These are phyloP conservation scores for Phyllosticta citriasiana DNA, from an alignment of 2,329 filamentous ascomycete genomes.

Conservation along the genomic window DNA sequence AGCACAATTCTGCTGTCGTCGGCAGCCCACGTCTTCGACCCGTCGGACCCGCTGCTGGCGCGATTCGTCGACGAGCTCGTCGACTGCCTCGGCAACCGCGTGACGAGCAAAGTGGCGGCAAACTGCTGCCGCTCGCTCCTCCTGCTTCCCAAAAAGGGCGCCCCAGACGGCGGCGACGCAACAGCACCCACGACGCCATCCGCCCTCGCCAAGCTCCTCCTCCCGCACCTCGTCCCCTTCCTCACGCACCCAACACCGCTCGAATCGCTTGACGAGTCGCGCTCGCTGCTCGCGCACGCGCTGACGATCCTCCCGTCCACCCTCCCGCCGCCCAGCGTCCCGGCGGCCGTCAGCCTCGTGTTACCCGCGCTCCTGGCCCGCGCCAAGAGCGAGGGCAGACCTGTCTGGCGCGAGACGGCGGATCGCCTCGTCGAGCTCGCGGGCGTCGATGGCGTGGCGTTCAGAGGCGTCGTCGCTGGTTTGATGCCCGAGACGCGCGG, in stretches of 20 bases:
- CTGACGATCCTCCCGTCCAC: constrained; percentile 60
- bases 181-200: constrained; percentile 18
- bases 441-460: constrained; percentile 59
- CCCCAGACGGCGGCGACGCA: constrained; percentile 6
- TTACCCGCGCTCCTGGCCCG: constrained; percentile 67
- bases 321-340: constrained; percentile 28
- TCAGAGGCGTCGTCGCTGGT: constrained; percentile 61
- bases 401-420: constrained; percentile 63
- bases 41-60: constrained; percentile 63
- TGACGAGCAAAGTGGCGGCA: constrained; percentile 81
- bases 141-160: constrained; percentile 45
- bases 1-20: constrained; percentile 82
- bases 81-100: constrained; percentile 71
- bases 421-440: constrained; percentile 71
- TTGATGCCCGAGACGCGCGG: constrained; percentile 61
- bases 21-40: constrained; percentile 61
- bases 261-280: constrained; percentile 71
- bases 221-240: constrained; percentile 69
- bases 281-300: constrained; percentile 60
- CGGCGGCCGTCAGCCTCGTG: constrained; percentile 62
- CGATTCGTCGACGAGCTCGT: constrained; percentile 71
- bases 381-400: constrained; percentile 51
- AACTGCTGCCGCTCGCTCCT: constrained; percentile 82
- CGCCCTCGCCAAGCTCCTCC: constrained; percentile 62
- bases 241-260: constrained; percentile 47